Base-by-base conservation (phyloP, 441 rosid species). In the Capsella rubella region DNA sequence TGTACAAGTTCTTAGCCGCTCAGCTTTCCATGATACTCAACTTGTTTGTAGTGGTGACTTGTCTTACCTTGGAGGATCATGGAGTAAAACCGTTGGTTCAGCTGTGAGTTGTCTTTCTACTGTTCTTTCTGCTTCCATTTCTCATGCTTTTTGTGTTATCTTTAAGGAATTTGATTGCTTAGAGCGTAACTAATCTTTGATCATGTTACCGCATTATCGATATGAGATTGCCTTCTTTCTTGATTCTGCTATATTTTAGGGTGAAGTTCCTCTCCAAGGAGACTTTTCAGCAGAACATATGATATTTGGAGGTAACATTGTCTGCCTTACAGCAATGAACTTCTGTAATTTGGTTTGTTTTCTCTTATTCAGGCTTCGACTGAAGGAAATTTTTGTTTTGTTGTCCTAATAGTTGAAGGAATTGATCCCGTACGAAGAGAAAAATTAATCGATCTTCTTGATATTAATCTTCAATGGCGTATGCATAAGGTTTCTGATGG, bases 401-500 rank as follows among this genome's bases (percentile, higher is more conserved):
- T 43, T 74, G 3, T 67, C 56, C 0, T 40, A 35, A 25, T 67
- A 59, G 94, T 89, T 81, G 91, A 89, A 82, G 95, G 89, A 25
- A 71, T 82, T 71, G 90, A 87, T 84, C 88, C 90, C 4, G 74
- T 34, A 31, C 82, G 95, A 84, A 87, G 94, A 80, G 90, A 84
- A 18, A 86, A 65, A 75, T 58, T 89, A 79, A 87, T 87, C 64
- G 91, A 89, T 49, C 87, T 89, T 71, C 95, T 89, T 69, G 92
- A 89, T 73, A 87, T 89, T 27, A 86, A 86, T 70, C 75, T 89
- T 68, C 81, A 79, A 42, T 87, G 95, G 95, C 85, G 91, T 78
- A 88, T 87, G 93, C 93, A 88, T 70, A 88, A 88, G 76, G 93
- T 85, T 50, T 88, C 93, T 54, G 93, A 88, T 72, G 93, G 93